Percentiles rank a stretch among this genome's conserved stretches.
Conservation (phyloP, 257 asterid genomes). For the Solanum tarapatanum region DNA sequence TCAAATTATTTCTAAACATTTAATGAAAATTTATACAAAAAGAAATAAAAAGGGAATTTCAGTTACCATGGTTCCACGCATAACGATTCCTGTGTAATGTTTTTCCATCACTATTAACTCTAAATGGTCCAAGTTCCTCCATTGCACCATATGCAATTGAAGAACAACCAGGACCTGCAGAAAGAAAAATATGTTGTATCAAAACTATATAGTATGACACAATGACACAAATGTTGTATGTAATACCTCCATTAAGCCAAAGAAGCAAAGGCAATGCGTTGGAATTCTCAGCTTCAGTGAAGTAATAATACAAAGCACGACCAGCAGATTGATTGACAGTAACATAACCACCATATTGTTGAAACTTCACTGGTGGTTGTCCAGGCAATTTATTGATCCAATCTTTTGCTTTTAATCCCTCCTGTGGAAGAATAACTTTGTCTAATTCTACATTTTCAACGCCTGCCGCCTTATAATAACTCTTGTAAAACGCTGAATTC, state of each 20-base stretch:
- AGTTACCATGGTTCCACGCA: constrained; percentile 20
- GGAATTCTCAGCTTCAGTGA: constrained; percentile 29
- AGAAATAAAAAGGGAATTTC: neutral
- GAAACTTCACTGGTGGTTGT: constrained; percentile 34
- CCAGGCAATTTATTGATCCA: constrained; percentile 34
- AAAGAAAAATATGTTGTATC: neutral
- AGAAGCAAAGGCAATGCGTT: constrained; percentile 28
- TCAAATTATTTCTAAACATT: neutral
- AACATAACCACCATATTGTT: constrained; percentile 42
- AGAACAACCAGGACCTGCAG: constrained; percentile 43
- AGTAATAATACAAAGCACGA: constrained; percentile 36
- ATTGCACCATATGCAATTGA: constrained; percentile 33
- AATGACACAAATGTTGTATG: neutral
- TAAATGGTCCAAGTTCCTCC: constrained; percentile 37
- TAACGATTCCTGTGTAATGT: constrained; percentile 21
- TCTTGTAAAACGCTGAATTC: neutral
- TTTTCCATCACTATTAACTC: constrained; percentile 26
- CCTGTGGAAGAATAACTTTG: constrained; percentile 9
- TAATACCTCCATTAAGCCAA: constrained; percentile 52
- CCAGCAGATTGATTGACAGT: constrained; percentile 31
- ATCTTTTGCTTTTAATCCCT: constrained; percentile 27
- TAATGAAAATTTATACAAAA: neutral
- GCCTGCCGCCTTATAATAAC: neutral
- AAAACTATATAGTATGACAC: neutral
- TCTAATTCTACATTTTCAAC: neutral